These are phyloP conservation scores for Phytophthora constricta DNA, from an alignment of 352 stramenopile genomes.

Conservation along the genomic window DNA sequence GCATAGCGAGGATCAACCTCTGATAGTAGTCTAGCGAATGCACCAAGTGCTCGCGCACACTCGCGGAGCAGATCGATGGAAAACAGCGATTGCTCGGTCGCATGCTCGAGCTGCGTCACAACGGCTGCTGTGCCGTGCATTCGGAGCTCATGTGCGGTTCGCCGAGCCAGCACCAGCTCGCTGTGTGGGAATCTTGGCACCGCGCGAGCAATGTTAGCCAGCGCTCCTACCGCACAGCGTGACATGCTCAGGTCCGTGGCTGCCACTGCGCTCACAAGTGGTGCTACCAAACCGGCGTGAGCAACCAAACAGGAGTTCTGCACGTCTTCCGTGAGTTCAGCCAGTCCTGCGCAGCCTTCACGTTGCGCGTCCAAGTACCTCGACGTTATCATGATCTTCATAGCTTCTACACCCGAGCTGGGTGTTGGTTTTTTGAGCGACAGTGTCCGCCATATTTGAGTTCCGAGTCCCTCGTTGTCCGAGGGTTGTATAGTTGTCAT, in stretches of 20 bases:
- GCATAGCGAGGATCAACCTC: constrained; percentile 28
- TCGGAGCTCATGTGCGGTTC: constrained; percentile 48
- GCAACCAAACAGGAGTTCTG: constrained; percentile 70
- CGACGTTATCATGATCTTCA: constrained; percentile 89
- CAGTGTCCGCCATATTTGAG: constrained; percentile 68
- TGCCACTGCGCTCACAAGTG: constrained; percentile 52
- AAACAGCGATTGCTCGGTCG: constrained; percentile 55
- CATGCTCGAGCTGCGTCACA: constrained; percentile 52
- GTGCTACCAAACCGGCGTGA: constrained; percentile 56
- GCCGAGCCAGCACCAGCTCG: constrained; percentile 45
- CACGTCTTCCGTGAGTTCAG: constrained; percentile 70
- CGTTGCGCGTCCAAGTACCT: constrained; percentile 73
- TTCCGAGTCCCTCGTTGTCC: constrained; percentile 56
- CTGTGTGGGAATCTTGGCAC: constrained; percentile 53
- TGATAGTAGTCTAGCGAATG: constrained; percentile 58
- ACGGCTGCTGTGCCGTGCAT: constrained; percentile 54
- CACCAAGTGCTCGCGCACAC: constrained; percentile 62
- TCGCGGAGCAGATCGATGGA: constrained; percentile 79
- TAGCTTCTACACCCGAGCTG: constrained; percentile 75
- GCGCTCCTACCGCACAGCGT: constrained; percentile 65
- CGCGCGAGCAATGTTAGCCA: constrained; percentile 72
- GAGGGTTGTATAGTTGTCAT: constrained; percentile 7
- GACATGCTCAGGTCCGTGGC: constrained; percentile 71
- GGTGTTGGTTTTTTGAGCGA: constrained; percentile 52
- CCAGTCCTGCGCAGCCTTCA: constrained; percentile 76